A percentile compares a stretch with the other conserved stretches of the same genome.
Conservation (phyloP, 78 protist species). For the Protostelium mycophagum region DNA sequence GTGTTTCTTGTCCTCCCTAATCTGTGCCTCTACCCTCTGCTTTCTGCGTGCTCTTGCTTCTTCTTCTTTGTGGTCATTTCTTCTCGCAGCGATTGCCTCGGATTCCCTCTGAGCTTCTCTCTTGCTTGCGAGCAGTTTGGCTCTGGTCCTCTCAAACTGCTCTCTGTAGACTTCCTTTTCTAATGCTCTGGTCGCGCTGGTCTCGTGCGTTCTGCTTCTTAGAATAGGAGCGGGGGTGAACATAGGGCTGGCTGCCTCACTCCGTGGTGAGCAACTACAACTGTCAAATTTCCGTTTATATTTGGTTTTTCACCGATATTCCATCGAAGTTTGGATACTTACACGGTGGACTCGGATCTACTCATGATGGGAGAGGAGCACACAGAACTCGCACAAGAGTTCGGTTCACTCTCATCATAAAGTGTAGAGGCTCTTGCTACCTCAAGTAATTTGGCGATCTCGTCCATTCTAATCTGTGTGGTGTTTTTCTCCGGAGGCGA, state of each 20-base stretch:
- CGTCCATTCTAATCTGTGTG: neutral
- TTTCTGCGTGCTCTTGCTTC: neutral
- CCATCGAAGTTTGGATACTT: neutral
- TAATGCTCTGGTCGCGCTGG: neutral
- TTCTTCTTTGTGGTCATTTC: neutral
- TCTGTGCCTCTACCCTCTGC: conserved; percentile 1
- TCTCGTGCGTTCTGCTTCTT: too few species aligned
- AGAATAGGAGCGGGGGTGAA: too few species aligned
- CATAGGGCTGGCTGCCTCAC: neutral
- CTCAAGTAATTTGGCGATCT: neutral
- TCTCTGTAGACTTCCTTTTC: neutral
- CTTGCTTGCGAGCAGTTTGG: neutral
- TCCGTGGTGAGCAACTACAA: neutral
- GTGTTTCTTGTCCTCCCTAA: neutral
- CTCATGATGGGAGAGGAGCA: neutral
- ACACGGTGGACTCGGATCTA: neutral
- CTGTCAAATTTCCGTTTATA: too few species aligned
- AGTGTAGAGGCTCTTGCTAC: neutral
- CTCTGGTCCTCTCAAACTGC: neutral
- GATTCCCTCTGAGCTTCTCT: neutral
- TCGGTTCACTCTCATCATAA: neutral
- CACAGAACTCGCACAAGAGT: neutral
- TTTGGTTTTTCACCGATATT: neutral
- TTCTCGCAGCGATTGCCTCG: neutral
- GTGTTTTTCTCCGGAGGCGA: too few species aligned